Percentiles rank a stretch among this genome's conserved stretches.
These are phyloP conservation scores for Triangularia setosa DNA, from an alignment of 2,329 filamentous ascomycete species.

Conservation along the genomic window DNA sequence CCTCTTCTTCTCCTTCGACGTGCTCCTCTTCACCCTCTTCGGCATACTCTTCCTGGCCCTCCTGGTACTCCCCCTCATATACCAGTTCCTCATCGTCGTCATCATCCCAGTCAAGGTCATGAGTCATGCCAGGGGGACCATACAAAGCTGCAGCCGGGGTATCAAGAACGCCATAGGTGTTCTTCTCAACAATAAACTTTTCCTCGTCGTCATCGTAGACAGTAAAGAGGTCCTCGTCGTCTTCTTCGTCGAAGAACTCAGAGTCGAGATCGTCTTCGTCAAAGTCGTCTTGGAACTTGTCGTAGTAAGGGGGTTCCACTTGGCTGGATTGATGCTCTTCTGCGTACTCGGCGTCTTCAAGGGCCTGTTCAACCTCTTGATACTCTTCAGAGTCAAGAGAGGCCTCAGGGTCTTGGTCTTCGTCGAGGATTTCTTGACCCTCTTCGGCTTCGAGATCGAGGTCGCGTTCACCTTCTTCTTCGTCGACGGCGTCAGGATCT, in stretches of 20 bases:
- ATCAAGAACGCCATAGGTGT: slow-evolving; percentile 16
- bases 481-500: not conserved
- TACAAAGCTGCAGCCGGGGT: slow-evolving; percentile 8
- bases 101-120: slow-evolving; percentile 5
- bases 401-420: not conserved
- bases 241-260: not conserved
- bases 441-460: not conserved
- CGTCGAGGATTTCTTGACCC: not conserved
- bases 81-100: not conserved
- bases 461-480: not conserved
- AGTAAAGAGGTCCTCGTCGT: slow-evolving; percentile 6
- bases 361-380: not conserved
- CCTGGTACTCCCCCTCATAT: not conserved
- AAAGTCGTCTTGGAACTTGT: not conserved
- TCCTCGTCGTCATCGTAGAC: slow-evolving; percentile 8
- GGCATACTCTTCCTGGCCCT: not conserved
- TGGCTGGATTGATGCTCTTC: not conserved
- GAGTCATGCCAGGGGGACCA: slow-evolving; percentile 15
- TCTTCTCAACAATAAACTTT: slow-evolving; percentile 6
- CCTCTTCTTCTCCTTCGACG: not conserved
- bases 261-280: not conserved
- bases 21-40: not conserved
- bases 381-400: not conserved
- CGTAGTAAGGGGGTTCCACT: not conserved
- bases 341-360: not conserved